A percentile compares a stretch with the other conserved stretches of the same genome.
These are phyloP conservation scores for Dacryopinax primogenitus DNA, from an alignment of 768 basidiomycete species.

Conservation along the genomic window DNA sequence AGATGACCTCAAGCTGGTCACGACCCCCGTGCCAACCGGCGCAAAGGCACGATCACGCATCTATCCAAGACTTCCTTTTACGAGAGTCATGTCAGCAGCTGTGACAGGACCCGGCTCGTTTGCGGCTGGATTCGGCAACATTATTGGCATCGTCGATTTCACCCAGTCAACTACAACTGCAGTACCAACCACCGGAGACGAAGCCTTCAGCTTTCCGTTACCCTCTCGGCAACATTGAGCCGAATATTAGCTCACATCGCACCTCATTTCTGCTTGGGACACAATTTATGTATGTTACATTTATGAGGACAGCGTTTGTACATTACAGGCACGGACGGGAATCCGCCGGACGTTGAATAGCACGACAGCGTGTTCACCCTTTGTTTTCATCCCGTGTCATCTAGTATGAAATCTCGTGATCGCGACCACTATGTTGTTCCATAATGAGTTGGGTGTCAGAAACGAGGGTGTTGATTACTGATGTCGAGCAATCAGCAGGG, in stretches of 20 bases:
- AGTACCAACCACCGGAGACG: background rate
- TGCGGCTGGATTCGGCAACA: constrained; percentile 69
- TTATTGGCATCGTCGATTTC: constrained; percentile 42
- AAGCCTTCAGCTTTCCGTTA: background rate
- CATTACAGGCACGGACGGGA: background rate
- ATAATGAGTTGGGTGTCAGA: background rate
- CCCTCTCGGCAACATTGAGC: background rate
- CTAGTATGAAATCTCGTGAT: no score
- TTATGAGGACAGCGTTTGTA: background rate
- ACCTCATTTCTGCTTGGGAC: background rate
- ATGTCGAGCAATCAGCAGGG: background rate
- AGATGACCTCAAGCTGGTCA: constrained; percentile 14
- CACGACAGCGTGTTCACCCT: background rate
- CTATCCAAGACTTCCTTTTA: constrained; percentile 60
- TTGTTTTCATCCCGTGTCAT: background rate
- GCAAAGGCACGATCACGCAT: constrained; percentile 15
- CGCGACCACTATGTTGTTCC: no score
- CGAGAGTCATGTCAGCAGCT: constrained; percentile 53
- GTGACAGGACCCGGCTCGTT: constrained; percentile 35
- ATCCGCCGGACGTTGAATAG: background rate
- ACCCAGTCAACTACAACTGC: background rate
- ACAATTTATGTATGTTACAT: background rate
- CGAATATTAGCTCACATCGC: background rate
- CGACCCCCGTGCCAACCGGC: constrained; percentile 22
- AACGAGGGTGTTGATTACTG: background rate